Evolutionary conservation across 163 green algal species (phyloP).

Genomic region (Prototheca stagnorum): DNA sequence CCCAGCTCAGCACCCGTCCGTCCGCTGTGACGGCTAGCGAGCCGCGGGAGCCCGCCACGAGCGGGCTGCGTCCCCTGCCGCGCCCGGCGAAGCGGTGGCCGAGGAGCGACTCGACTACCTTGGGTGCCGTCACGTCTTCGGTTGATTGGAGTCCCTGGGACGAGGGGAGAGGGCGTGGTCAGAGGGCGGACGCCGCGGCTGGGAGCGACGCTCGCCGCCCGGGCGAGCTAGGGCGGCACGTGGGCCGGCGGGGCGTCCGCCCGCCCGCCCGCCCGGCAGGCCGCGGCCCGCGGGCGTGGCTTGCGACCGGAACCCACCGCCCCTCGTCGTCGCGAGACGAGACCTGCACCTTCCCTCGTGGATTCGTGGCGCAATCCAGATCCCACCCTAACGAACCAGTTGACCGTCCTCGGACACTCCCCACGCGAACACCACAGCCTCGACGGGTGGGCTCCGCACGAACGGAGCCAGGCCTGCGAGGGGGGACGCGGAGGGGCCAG

Average conservation of each 20-base stretch:
- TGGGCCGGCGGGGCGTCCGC: no score
- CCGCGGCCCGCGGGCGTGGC: no score
- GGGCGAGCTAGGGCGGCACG: no score
- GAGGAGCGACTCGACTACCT: slow-evolving; percentile 67
- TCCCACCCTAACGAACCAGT: no score
- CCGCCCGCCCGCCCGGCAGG: no score
- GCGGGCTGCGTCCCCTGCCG: slow-evolving; percentile 26
- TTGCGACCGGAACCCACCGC: no score
- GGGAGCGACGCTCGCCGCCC: no score
- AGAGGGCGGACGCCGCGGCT: no score
- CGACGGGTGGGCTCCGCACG: slow-evolving; percentile 46
- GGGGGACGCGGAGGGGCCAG: no score
- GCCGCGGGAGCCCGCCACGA: slow-evolving; percentile 55
- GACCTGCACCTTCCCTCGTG: no score
- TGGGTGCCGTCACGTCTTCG: slow-evolving; percentile 29
- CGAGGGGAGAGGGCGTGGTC: neutral
- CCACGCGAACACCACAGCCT: slow-evolving; percentile 74
- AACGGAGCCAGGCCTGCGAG: slow-evolving; percentile 21
- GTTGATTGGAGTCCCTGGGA: slow-evolving; percentile 37
- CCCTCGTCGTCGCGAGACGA: no score
- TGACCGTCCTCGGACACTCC: slow-evolving; percentile 72
- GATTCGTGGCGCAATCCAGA: no score
- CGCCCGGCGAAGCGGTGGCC: slow-evolving; percentile 38
- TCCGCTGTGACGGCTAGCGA: slow-evolving; percentile 60
- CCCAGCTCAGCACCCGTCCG: slow-evolving; percentile 57